Evolutionary conservation across 495 filamentous ascomycete species (phyloP).

Genomic region (Xylaria acuta): DNA sequence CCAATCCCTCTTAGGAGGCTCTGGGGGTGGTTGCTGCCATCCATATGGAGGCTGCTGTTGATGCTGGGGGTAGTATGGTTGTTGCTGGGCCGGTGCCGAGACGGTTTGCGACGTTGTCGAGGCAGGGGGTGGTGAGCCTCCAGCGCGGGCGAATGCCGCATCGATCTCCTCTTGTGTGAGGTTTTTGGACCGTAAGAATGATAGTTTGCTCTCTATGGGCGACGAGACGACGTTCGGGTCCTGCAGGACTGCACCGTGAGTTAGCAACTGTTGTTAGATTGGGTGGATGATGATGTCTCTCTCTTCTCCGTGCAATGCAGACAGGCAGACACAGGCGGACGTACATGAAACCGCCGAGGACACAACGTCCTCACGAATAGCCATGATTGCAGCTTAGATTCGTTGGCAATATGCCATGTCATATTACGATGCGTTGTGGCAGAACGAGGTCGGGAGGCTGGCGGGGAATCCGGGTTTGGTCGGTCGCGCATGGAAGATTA

Average conservation of each 20-base stretch:
- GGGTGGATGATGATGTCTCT: constrained; percentile 24
- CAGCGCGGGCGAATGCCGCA: constrained; percentile 75
- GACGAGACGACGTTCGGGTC: constrained; percentile 90
- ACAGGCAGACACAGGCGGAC: constrained; percentile 47
- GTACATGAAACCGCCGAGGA: constrained; percentile 75
- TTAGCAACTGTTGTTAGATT: constrained; percentile 33
- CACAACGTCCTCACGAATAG: constrained; percentile 85
- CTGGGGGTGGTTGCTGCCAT: constrained; percentile 66
- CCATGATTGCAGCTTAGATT: constrained; percentile 58
- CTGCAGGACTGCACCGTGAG: constrained; percentile 72
- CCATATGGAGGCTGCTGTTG: constrained; percentile 71
- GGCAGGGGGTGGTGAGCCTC: constrained; percentile 58
- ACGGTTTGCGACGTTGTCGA: constrained; percentile 48
- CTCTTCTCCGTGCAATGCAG: not conserved
- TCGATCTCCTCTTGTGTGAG: constrained; percentile 95
- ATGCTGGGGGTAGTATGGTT: constrained; percentile 70
- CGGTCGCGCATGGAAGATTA: constrained; percentile 4
- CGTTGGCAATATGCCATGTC: constrained; percentile 29
- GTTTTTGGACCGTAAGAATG: constrained; percentile 96
- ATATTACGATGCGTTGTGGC: constrained; percentile 20
- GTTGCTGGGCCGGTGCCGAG: constrained; percentile 57
- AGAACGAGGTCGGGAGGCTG: not conserved
- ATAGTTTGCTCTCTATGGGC: constrained; percentile 88
- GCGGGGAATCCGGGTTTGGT: not conserved
- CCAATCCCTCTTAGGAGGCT: constrained; percentile 87